These are phyloP conservation scores for Barbarea vulgaris DNA, from an alignment of 345 rosid genomes.

Conservation along the genomic window DNA sequence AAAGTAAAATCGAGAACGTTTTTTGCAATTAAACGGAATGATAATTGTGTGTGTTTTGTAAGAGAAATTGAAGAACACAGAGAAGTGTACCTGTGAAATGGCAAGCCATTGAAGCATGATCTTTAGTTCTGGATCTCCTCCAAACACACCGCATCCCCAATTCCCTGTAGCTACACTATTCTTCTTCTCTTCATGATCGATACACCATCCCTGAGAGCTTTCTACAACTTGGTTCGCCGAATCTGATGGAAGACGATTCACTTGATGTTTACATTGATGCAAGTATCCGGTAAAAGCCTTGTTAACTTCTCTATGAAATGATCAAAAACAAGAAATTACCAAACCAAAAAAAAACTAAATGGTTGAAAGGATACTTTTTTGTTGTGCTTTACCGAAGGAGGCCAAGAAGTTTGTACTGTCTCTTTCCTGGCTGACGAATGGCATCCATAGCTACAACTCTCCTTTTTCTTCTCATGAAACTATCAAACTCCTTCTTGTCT, in stretches of 20 bases:
- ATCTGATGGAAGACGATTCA: conserved; percentile 31
- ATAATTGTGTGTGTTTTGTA: background rate
- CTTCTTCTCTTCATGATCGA: conserved; percentile 41
- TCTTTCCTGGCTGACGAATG: conserved; percentile 54
- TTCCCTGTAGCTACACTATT: conserved; percentile 84
- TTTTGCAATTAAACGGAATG: background rate
- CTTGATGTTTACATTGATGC: background rate
- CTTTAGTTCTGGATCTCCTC: conserved; percentile 94
- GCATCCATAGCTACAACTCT: conserved; percentile 88
- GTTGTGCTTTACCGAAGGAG: conserved; percentile 59
- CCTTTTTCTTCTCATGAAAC: conserved; percentile 58
- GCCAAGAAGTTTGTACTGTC: conserved; percentile 51
- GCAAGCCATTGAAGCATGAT: conserved; percentile 42
- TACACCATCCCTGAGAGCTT: conserved; percentile 24
- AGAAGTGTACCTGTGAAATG: conserved; percentile 32
- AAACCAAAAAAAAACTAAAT: background rate
- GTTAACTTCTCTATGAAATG: no score
- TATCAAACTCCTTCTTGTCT: conserved; percentile 56
- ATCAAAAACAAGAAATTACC: conserved; percentile 43
- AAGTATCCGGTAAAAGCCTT: no score
- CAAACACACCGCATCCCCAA: conserved; percentile 98
- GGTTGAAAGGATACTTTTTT: background rate
- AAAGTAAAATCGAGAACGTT: background rate
- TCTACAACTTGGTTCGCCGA: background rate
- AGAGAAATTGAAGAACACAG: background rate